phyloP scores from a whole-genome alignment of 2,329 filamentous ascomycete genomes.

The Diaporthe eres region DNA sequence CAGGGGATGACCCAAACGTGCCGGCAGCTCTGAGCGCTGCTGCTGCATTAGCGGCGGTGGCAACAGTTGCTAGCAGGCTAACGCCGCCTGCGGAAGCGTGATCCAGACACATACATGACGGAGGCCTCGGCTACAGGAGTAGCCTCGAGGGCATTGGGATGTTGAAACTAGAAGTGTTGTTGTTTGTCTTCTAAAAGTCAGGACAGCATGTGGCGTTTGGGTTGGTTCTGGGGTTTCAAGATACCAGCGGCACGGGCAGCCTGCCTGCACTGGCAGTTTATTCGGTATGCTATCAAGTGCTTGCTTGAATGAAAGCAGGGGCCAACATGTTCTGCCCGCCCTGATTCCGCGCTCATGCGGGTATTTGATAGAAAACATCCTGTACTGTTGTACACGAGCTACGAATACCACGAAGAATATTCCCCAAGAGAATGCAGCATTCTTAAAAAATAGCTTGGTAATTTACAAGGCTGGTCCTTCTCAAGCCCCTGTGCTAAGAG shows the following conservation, averaged over 20 bases:
- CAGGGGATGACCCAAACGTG: slow-evolving; percentile 32
- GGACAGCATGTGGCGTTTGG: slow-evolving; percentile 31
- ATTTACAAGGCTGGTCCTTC: neutral
- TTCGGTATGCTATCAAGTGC: slow-evolving; percentile 4
- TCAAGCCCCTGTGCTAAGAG: neutral
- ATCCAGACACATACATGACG: neutral
- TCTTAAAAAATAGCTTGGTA: neutral
- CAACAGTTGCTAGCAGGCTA: slow-evolving; percentile 39
- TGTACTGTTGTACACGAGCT: slow-evolving; percentile 33
- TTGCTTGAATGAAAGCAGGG: neutral
- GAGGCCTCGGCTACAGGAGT: neutral
- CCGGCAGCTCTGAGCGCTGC: slow-evolving; percentile 17
- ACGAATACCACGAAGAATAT: slow-evolving; percentile 20
- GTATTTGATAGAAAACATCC: neutral
- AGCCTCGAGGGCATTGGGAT: neutral
- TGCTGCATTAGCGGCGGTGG: slow-evolving; percentile 12
- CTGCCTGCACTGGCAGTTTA: slow-evolving; percentile 14
- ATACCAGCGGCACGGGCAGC: slow-evolving; percentile 32
- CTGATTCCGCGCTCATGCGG: neutral
- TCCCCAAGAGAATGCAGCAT: neutral
- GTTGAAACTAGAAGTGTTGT: slow-evolving; percentile 2
- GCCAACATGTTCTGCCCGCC: neutral
- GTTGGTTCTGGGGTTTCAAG: slow-evolving; percentile 22
- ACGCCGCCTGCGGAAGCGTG: slow-evolving; percentile 40
- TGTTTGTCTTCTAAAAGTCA: slow-evolving; percentile 20